These are phyloP conservation scores for Chlamydomonas sp. DNA, from an alignment of 139 green algal species.

Conservation along the genomic window DNA sequence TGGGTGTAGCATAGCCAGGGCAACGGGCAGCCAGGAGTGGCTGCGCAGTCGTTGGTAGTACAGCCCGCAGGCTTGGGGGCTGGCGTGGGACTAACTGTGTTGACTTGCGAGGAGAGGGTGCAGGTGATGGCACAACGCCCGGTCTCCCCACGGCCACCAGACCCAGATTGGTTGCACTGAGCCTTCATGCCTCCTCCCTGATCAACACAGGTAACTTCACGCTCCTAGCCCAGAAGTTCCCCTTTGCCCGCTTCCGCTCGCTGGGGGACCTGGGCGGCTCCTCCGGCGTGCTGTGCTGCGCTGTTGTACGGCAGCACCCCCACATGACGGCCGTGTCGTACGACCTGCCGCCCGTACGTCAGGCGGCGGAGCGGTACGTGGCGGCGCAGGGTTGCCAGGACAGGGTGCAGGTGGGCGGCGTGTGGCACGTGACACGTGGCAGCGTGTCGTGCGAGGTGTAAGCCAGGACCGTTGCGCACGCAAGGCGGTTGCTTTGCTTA, in stretches of 20 bases:
- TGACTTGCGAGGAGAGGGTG: not conserved
- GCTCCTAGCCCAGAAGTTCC: slow-evolving; percentile 23
- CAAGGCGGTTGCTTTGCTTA: no score
- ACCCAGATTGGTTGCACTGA: not conserved
- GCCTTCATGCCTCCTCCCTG: not conserved
- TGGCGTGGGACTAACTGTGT: not conserved
- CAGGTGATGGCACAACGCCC: not conserved
- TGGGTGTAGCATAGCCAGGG: not conserved
- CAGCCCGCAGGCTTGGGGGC: not conserved
- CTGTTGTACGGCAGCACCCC: slow-evolving; percentile 31
- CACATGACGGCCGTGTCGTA: slow-evolving; percentile 42
- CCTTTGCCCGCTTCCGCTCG: slow-evolving; percentile 34
- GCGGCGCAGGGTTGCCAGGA: slow-evolving; percentile 29
- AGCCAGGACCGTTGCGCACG: no score
- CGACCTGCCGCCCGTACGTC: slow-evolving; percentile 47
- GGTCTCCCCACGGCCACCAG: not conserved
- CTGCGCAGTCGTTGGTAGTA: not conserved
- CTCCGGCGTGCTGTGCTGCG: slow-evolving; percentile 23
- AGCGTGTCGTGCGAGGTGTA: not conserved
- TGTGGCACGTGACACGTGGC: no score
- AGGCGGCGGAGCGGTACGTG: slow-evolving; percentile 35
- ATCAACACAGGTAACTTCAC: slow-evolving; percentile 30
- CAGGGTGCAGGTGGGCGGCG: slow-evolving; percentile 28
- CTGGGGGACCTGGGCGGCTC: slow-evolving; percentile 51
- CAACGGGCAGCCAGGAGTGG: not conserved